Percentiles rank a stretch among this genome's conserved stretches.
Evolutionary conservation across 495 filamentous ascomycete genomes (phyloP).

Genomic region (Penicillium canariense): DNA sequence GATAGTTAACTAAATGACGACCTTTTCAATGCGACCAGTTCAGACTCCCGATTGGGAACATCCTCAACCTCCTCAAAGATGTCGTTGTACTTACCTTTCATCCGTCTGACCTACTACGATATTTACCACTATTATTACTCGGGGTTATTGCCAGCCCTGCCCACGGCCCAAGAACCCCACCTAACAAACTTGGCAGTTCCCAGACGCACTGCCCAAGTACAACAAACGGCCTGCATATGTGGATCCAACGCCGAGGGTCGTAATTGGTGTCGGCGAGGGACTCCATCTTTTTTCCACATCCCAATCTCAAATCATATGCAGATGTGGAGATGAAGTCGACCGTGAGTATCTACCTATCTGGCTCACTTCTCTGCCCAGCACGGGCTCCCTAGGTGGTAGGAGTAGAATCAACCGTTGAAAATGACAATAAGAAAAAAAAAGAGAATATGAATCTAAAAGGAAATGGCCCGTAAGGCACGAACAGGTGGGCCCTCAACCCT

Average conservation of each 20-base stretch:
- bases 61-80: neutral
- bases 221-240: neutral
- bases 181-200: neutral
- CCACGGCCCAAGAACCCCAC: neutral
- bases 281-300: slow-evolving; percentile 2
- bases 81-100: neutral
- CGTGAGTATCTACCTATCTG: too few species aligned
- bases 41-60: too few species aligned
- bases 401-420: too few species aligned
- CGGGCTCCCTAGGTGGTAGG: neutral
- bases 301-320: neutral
- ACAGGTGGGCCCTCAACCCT: neutral
- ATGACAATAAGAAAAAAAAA: too few species aligned
- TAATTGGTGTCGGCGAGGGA: slow-evolving; percentile 15
- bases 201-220: neutral
- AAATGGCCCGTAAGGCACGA: too few species aligned
- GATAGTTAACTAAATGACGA: too few species aligned
- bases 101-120: neutral
- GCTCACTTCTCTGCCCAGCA: neutral
- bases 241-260: neutral
- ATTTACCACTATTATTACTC: neutral
- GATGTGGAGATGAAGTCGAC: neutral
- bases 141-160: neutral
- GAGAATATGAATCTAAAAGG: too few species aligned
- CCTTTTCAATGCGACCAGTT: too few species aligned